These are phyloP conservation scores for Backusella mclennaniae DNA, from an alignment of 192 early-diverging fungal species.

Conservation along the genomic window DNA sequence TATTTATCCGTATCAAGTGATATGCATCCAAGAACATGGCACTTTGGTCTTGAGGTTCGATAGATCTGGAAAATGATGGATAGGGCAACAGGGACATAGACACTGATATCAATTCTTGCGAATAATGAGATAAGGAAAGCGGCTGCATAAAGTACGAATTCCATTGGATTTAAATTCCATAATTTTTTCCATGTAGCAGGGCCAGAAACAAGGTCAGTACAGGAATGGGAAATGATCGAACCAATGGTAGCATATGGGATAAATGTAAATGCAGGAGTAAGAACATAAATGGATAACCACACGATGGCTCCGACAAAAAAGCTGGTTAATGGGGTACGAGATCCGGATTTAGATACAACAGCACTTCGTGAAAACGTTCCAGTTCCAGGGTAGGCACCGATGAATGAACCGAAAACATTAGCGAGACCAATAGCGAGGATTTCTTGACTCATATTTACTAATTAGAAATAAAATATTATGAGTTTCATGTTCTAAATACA, in stretches of 20 bases:
- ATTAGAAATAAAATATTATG: neutral
- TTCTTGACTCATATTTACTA: slow-evolving; percentile 81
- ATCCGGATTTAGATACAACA: slow-evolving; percentile 86
- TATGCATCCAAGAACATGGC: slow-evolving; percentile 46
- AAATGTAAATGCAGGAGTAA: slow-evolving; percentile 84
- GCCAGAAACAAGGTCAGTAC: slow-evolving; percentile 71
- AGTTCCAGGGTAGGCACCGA: slow-evolving; percentile 84
- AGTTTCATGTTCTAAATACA: neutral
- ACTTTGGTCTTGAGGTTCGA: slow-evolving; percentile 74
- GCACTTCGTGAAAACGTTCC: slow-evolving; percentile 94
- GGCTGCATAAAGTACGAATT: slow-evolving; percentile 49
- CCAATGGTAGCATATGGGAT: slow-evolving; percentile 78
- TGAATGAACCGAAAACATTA: slow-evolving; percentile 84
- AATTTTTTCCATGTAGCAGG: slow-evolving; percentile 55
- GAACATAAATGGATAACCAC: slow-evolving; percentile 72
- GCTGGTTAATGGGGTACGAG: slow-evolving; percentile 77
- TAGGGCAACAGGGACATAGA: slow-evolving; percentile 74
- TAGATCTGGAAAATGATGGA: slow-evolving; percentile 73
- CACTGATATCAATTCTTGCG: slow-evolving; percentile 62
- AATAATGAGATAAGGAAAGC: slow-evolving; percentile 63
- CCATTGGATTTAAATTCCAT: slow-evolving; percentile 62
- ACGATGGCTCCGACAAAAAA: slow-evolving; percentile 78
- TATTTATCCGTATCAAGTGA: slow-evolving; percentile 19
- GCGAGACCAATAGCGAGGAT: slow-evolving; percentile 84
- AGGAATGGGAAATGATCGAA: slow-evolving; percentile 83